Base-by-base conservation (phyloP, 2,329 filamentous ascomycete species). In the Thelonectria blattea region DNA sequence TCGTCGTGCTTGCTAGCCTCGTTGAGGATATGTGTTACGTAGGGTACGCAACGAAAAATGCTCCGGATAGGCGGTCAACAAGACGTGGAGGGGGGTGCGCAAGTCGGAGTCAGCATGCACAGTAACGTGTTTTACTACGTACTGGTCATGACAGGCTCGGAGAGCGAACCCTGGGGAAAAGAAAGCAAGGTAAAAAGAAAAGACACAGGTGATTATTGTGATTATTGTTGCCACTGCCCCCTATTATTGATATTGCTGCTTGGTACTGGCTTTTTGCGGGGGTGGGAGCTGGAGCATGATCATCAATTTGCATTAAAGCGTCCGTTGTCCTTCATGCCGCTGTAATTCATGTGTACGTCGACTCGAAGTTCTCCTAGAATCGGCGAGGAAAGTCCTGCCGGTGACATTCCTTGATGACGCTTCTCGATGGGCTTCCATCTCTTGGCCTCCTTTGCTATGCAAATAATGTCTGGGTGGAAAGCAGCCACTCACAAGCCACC, bases 31-130 rank as follows among this genome's bases (percentile, higher is more conserved):
- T 48, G 30, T 20, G 30, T 51, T 55, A 60, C 51, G 46, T 60
- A 24, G 32, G 9, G 34, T 50, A 18, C 34, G 32, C 32, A 56
- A 32, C 49, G 47, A 30, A 42, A 39, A 52, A 50, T 48, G 37
- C 52, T 56, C 22, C 52, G 34, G 30, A 51, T 59, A 27, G 46
- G 57, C 57, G 57, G 57, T 60, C 54, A 60, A 47, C 47, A 60
- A 34, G 18, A 15, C 32, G 30, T 50, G 27, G 27, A 30, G 27
- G 27, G 27, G 27, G 27, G 27, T 45, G 51, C 32, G 32, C 46
- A 30, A 30, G 27, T 30, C 27, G 8, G 27, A 30, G 27, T 30
- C 27, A 30, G 27, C 41, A 45, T 46, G 34, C 32, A 42, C 47
- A 20, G 47, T 51, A 41, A 8, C 17, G 57, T 52, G 27, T n/a